Evolutionary conservation across 257 asterid species (phyloP).

Genomic region (Gardenia jasminoides): DNA sequence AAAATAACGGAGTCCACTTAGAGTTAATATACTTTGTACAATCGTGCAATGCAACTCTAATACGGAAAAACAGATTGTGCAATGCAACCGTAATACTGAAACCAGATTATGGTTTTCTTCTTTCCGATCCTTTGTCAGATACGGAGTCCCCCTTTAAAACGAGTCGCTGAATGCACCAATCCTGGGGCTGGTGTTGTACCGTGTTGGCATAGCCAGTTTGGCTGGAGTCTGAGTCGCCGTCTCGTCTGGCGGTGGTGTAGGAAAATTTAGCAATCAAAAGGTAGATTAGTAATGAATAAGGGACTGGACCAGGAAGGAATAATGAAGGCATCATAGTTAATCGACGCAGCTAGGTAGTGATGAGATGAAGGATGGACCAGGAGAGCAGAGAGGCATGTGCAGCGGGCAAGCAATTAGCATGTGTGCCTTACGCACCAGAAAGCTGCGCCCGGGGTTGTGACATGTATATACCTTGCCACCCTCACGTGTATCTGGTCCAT

Average conservation of each 20-base stretch:
- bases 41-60: not conserved
- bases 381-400: slow-evolving; percentile 17
- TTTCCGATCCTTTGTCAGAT: too few species aligned
- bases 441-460: slow-evolving; percentile 17
- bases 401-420: not conserved
- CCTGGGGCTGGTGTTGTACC: too few species aligned
- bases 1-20: not conserved
- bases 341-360: not conserved
- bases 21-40: not conserved
- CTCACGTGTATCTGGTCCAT: slow-evolving; percentile 38
- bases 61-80: not conserved
- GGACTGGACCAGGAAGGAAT: slow-evolving; percentile 12
- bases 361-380: slow-evolving; percentile 22
- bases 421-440: slow-evolving; percentile 16
- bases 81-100: not conserved
- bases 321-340: slow-evolving; percentile 14
- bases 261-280: slow-evolving; percentile 6
- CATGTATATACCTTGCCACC: slow-evolving; percentile 10
- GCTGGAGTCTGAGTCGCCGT: not conserved
- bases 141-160: too few species aligned
- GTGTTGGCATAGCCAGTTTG: not conserved
- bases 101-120: not conserved
- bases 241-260: not conserved
- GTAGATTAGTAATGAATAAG: slow-evolving; percentile 11
- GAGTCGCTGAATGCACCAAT: too few species aligned